A percentile compares a stretch with the other conserved stretches of the same genome.
Evolutionary conservation across 495 filamentous ascomycete genomes (phyloP).

Genomic region (Hypoxylon perforatum): DNA sequence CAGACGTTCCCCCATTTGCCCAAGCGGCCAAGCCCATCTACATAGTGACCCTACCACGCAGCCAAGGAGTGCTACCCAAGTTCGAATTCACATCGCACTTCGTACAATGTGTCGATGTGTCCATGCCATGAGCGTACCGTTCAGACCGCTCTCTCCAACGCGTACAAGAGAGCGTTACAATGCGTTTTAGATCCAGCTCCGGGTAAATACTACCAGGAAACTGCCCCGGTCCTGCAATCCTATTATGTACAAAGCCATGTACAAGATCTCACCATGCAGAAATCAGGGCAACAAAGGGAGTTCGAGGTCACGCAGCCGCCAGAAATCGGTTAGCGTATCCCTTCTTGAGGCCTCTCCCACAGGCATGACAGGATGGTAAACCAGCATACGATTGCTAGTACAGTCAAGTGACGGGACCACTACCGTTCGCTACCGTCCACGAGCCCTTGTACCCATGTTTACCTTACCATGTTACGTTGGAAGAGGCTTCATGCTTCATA

Average conservation of each 20-base stretch:
- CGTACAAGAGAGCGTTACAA: conserved; percentile 24
- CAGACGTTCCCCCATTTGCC: conserved; percentile 6
- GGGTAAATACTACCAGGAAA: conserved; percentile 38
- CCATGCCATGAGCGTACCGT: conserved; percentile 13
- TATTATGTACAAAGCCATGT: background rate
- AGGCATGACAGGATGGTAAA: background rate
- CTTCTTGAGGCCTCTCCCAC: conserved; percentile 11
- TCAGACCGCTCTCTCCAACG: conserved; percentile 11
- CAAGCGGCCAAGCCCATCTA: background rate
- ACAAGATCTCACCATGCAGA: conserved; percentile 18
- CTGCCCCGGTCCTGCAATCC: conserved; percentile 18
- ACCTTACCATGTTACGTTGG: conserved; percentile 32
- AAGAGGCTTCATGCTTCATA: conserved; percentile 25
- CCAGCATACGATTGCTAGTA: conserved; percentile 20
- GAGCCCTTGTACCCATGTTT: conserved; percentile 17
- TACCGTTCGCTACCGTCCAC: conserved; percentile 38
- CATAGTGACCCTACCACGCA: background rate
- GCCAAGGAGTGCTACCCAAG: conserved; percentile 7
- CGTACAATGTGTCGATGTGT: conserved; percentile 21
- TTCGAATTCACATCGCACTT: conserved; percentile 15
- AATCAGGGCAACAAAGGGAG: conserved; percentile 30
- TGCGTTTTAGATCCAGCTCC: conserved; percentile 37
- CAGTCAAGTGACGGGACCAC: conserved; percentile 36
- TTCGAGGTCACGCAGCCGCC: conserved; percentile 33
- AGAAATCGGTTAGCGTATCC: conserved; percentile 30